A percentile compares a stretch with the other conserved stretches of the same genome.
Evolutionary conservation across 2,329 filamentous ascomycete species (phyloP).

Genomic region (Bipolaris gigantea): DNA sequence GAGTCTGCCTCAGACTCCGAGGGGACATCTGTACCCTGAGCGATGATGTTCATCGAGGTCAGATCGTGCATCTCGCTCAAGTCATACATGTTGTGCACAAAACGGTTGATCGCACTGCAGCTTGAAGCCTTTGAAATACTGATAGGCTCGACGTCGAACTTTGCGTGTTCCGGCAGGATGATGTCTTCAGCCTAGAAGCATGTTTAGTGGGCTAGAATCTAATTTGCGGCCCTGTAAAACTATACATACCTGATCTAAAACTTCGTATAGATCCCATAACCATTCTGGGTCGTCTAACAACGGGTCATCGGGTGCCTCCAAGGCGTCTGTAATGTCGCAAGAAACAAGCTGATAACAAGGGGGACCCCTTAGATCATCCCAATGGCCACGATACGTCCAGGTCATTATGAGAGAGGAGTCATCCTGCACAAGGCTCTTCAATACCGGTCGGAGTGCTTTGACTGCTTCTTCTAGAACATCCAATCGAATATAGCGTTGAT

Average conservation of each 20-base stretch:
- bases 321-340: not conserved
- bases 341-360: not conserved
- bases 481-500: not conserved
- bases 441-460: not conserved
- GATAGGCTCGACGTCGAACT: not conserved
- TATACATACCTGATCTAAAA: not conserved
- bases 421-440: not conserved
- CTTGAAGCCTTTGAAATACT: not conserved
- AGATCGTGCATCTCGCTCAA: not conserved
- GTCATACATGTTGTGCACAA: not conserved
- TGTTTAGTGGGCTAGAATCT: too few species aligned
- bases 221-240: not conserved
- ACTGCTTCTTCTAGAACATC: not conserved
- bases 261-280: not conserved
- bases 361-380: not conserved
- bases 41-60: not conserved
- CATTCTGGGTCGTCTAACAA: not conserved
- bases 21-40: not conserved
- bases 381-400: conserved; percentile 6
- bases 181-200: not conserved
- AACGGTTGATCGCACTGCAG: not conserved
- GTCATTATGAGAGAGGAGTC: not conserved
- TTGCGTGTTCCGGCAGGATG: not conserved
- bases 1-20: not conserved
- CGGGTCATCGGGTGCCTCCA: not conserved